Evolutionary conservation across 306 rosid species (phyloP).

Genomic region (Rosa chinensis): DNA sequence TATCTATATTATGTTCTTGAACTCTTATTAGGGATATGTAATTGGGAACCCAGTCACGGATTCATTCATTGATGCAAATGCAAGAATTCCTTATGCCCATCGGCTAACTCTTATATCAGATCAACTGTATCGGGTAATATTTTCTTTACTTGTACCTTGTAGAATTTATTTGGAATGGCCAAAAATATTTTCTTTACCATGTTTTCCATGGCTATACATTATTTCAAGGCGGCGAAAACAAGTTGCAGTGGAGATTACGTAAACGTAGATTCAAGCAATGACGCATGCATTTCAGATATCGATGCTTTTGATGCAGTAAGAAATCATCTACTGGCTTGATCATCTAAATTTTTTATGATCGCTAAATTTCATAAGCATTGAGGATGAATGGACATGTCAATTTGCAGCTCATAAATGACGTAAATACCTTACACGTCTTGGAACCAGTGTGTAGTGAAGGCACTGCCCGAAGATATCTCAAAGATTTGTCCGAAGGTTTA

Average conservation of each 20-base stretch:
- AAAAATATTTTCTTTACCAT: background rate
- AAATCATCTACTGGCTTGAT: background rate
- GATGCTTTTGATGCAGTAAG: constrained; percentile 12
- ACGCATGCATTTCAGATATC: constrained; percentile 10
- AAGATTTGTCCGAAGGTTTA: background rate
- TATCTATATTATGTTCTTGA: background rate
- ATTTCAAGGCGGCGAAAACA: constrained; percentile 16
- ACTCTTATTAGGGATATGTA: constrained; percentile 20
- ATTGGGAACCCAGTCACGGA: constrained; percentile 30
- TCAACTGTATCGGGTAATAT: constrained; percentile 10
- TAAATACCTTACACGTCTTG: constrained; percentile 19
- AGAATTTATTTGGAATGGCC: background rate
- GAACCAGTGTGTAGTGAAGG: constrained; percentile 21
- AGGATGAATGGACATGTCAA: background rate
- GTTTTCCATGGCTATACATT: background rate
- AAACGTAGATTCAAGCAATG: constrained; percentile 23
- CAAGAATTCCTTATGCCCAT: constrained; percentile 15
- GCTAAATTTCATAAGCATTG: background rate
- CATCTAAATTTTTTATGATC: background rate
- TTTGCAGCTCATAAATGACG: constrained; percentile 23
- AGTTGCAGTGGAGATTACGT: constrained; percentile 25
- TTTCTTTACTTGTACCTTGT: background rate
- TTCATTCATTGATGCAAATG: constrained; percentile 17
- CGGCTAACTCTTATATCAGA: constrained; percentile 25
- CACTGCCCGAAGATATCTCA: constrained; percentile 12